Conservation (phyloP, 768 basidiomycete species). For the Suillus tomentosus region DNA sequence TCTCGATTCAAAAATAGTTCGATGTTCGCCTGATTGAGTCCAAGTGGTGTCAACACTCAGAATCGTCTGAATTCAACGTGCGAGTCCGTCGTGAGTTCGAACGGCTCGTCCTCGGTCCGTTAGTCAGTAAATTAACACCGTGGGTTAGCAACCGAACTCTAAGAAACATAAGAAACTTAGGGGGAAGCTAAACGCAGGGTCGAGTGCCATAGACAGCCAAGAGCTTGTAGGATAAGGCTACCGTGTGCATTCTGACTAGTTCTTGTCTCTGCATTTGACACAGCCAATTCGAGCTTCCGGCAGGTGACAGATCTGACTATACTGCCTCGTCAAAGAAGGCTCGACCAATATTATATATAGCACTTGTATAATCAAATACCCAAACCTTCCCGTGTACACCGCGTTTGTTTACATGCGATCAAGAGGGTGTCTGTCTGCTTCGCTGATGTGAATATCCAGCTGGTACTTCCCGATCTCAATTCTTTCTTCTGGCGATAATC, state of each 20-base stretch:
- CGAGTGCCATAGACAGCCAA: neutral
- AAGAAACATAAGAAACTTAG: neutral
- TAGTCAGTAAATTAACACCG: neutral
- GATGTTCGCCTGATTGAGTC: neutral
- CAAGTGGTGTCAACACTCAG: neutral
- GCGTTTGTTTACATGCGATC: slow-evolving; percentile 49
- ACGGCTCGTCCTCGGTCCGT: neutral
- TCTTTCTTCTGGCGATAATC: slow-evolving; percentile 37
- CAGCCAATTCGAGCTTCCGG: neutral
- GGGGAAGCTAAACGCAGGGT: neutral
- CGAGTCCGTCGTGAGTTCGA: neutral
- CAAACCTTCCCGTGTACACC: slow-evolving; percentile 17
- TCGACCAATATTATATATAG: slow-evolving; percentile 1
- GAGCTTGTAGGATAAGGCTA: neutral
- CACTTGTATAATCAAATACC: slow-evolving; percentile 23
- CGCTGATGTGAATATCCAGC: slow-evolving; percentile 70
- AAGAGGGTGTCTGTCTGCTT: slow-evolving; percentile 75
- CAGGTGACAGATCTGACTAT: neutral
- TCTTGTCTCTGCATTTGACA: neutral
- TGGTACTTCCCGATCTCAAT: slow-evolving; percentile 23
- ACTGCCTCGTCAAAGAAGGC: neutral
- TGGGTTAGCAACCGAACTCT: neutral
- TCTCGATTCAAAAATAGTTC: neutral
- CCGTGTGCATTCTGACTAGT: neutral
- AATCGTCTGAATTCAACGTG: neutral